Base-by-base conservation (phyloP, 2,329 filamentous ascomycete species). In the Stagonosporopsis chrysanthemi region DNA sequence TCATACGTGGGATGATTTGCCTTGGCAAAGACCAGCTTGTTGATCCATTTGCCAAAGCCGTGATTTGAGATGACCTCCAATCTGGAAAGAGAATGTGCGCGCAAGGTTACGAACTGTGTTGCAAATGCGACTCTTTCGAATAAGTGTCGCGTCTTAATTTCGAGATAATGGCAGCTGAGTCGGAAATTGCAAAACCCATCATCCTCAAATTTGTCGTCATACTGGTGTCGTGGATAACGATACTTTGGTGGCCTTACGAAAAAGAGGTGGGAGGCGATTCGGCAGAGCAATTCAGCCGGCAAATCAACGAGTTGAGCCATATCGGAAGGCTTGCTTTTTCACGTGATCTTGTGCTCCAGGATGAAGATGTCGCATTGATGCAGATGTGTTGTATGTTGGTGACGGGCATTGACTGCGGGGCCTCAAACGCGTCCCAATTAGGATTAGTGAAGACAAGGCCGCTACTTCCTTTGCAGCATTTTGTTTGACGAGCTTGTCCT, bases 21-120 rank as follows among this genome's bases (percentile, higher is more conserved):
- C 12, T 42, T 50, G 46, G 22, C 2, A 15, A 50, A 50, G 14
- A 41, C 46, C 19, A 50, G 17, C 14, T 41, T 50, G 12, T 40
- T 33, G 4, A 41, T 26, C 28, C 17, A 29, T 23, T 35, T 41
- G 26, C 46, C 46, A 8, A 41, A 50, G n/a, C 19, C 15, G n/a
- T 50, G 26, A 8, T 14, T 11, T 11, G 46, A 23, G 7, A 50
- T n/a, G 11, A 23, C 28, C 5, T n/a, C 9, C 14, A 50, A 19
- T 14, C 38, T 31, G 2, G 6, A n/a, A 17, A 50, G 28, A 26
- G 36, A 33, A 7, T 31, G n/a, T 28, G 38, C 28, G 19, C 23
- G 28, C 28, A 50, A 15, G 4, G 19, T 50, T 22, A 36, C 29
- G 17, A 19, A 2, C 1, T 17, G 7, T 19, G 47, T 50, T 15